Evolutionary conservation across 164 flowering plant species (phyloP).

Genomic region (Nymphaea colorata): DNA sequence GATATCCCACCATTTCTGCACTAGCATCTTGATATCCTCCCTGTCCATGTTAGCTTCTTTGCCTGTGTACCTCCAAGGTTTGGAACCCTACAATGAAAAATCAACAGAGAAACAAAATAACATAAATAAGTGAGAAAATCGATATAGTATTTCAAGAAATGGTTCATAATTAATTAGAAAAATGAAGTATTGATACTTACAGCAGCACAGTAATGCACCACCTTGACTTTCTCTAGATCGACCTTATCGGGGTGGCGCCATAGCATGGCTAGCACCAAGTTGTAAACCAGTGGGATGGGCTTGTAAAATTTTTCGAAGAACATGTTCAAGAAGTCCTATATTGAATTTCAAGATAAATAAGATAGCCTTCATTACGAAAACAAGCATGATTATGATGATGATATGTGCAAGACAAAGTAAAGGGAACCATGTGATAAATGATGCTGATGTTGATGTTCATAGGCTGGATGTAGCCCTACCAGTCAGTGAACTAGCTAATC

Average conservation of each 20-base stretch:
- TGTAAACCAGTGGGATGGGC: slow-evolving; percentile 22
- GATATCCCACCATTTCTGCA: slow-evolving; percentile 49
- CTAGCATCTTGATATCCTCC: slow-evolving; percentile 51
- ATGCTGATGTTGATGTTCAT: no score
- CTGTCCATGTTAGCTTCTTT: slow-evolving; percentile 50
- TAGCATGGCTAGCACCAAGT: slow-evolving; percentile 36
- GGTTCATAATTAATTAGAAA: no score
- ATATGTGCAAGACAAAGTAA: no score
- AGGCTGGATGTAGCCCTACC: no score
- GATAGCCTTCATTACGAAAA: no score
- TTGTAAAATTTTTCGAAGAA: slow-evolving; percentile 29
- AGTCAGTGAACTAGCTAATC: no score
- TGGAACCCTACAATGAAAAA: slow-evolving; percentile 36
- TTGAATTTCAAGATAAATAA: background rate
- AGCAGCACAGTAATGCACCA: slow-evolving; percentile 16
- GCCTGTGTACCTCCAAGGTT: slow-evolving; percentile 63
- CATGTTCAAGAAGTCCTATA: slow-evolving; percentile 39
- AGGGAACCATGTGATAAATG: no score
- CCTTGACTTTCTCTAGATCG: slow-evolving; percentile 11
- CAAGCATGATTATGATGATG: no score
- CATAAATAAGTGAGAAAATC: no score
- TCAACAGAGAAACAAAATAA: no score
- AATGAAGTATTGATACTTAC: slow-evolving; percentile 2
- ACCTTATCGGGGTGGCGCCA: slow-evolving; percentile 16
- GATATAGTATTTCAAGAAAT: no score